Conservation (phyloP, 768 basidiomycete species). For the Naganishia kalamii region DNA sequence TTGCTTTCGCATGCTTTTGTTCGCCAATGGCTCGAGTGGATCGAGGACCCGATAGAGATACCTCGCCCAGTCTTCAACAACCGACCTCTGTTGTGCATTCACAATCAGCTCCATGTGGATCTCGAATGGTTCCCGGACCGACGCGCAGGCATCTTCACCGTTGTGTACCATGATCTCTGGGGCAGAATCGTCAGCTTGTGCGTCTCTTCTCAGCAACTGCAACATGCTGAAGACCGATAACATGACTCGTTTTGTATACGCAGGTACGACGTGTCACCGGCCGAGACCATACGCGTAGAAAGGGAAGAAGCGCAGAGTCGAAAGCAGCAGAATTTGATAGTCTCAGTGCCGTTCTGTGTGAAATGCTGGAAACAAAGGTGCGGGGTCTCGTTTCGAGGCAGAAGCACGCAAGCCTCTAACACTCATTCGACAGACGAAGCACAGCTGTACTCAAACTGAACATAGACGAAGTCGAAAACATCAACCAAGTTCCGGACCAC, state of each 20-base stretch:
- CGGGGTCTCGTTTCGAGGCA: neutral
- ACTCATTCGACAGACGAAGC: neutral
- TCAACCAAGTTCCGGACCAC: neutral
- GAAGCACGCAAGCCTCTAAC: neutral
- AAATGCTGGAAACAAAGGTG: constrained; percentile 7
- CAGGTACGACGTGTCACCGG: neutral
- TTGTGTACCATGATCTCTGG: neutral
- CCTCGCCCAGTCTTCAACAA: neutral
- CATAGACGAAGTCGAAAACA: neutral
- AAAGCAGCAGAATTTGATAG: neutral
- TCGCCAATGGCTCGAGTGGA: neutral
- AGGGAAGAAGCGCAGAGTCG: neutral
- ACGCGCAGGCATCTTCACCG: neutral
- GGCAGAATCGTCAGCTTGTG: neutral
- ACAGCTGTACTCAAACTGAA: neutral
- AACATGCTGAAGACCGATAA: neutral
- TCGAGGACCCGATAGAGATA: constrained; percentile 4
- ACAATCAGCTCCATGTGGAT: neutral
- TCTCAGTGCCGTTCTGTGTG: neutral
- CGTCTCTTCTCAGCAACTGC: neutral
- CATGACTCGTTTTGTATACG: neutral
- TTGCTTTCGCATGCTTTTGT: constrained; percentile 2
- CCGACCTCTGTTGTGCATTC: neutral
- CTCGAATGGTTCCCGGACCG: constrained; percentile 8
- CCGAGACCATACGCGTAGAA: neutral